Conservation (phyloP, 768 basidiomycete species). For the Chiua virens region DNA sequence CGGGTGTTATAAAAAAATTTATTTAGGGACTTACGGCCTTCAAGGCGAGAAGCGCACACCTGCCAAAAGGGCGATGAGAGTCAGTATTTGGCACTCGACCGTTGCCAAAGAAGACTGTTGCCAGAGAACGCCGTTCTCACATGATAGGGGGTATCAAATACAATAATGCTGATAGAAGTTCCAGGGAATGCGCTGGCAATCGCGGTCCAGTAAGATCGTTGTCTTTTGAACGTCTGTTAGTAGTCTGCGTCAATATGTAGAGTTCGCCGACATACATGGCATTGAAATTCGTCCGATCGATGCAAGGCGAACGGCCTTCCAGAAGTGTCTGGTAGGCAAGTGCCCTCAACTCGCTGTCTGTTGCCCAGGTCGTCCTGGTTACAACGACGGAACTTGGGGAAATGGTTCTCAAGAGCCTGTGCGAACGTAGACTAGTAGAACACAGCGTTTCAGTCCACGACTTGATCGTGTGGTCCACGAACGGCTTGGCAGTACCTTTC, state of each 20-base stretch:
- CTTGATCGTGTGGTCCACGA: background rate
- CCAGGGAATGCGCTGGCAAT: constrained; percentile 69
- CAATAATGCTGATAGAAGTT: constrained; percentile 68
- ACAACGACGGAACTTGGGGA: constrained; percentile 65
- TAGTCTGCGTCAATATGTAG: background rate
- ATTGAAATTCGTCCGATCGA: constrained; percentile 80
- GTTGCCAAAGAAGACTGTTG: no score
- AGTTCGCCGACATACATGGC: constrained; percentile 45
- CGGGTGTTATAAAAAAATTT: background rate
- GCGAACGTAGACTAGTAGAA: constrained; percentile 60
- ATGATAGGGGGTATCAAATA: constrained; percentile 76
- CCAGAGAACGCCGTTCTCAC: constrained; percentile 42
- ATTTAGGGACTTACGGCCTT: constrained; percentile 48
- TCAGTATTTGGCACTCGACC: constrained; percentile 11
- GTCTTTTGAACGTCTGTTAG: constrained; percentile 39
- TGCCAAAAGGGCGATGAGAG: constrained; percentile 30
- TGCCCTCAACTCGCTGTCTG: constrained; percentile 62
- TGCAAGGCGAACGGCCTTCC: constrained; percentile 69
- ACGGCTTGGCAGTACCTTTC: constrained; percentile 49
- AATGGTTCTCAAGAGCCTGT: constrained; percentile 58
- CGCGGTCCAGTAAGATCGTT: constrained; percentile 71
- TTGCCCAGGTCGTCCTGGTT: constrained; percentile 81
- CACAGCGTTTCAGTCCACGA: constrained; percentile 1
- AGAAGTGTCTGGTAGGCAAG: constrained; percentile 51
- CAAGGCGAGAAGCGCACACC: constrained; percentile 63